Conservation (phyloP, 345 rosid genomes). For the Eucalyptus erythrocorys region DNA sequence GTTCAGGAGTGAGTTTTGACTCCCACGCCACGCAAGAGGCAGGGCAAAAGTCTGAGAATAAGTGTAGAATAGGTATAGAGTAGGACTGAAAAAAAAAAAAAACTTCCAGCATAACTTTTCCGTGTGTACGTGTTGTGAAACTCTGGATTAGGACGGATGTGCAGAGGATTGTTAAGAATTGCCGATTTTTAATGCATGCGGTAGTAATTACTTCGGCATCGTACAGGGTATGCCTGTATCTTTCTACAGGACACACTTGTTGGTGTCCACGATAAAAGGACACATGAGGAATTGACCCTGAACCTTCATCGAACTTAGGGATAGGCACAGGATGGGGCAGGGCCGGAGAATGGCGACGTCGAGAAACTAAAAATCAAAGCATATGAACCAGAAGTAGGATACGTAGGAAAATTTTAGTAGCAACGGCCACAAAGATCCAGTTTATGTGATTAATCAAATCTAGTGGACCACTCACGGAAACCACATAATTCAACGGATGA, state of each 20-base stretch:
- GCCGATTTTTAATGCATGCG: accelerated
- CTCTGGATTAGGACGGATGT: neutral
- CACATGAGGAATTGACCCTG: neutral
- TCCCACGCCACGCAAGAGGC: no score
- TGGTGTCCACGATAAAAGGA: neutral
- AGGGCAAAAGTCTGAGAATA: no score
- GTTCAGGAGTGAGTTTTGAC: no score
- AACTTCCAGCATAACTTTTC: neutral
- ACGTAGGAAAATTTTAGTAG: neutral
- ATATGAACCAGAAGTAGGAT: neutral
- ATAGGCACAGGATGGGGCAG: neutral
- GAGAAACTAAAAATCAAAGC: neutral
- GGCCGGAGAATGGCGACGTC: neutral
- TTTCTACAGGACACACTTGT: neutral
- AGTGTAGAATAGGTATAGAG: no score
- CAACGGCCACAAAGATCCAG: neutral
- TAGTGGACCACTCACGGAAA: neutral
- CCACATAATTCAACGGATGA: neutral
- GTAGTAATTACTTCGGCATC: neutral
- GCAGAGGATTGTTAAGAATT: neutral
- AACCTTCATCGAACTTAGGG: neutral
- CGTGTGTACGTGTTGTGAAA: neutral
- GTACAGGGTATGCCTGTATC: neutral
- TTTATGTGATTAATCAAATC: neutral
- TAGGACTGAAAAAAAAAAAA: no score